These are phyloP conservation scores for Penicillium sp. DNA, from an alignment of 2,329 filamentous ascomycete species.

Conservation along the genomic window DNA sequence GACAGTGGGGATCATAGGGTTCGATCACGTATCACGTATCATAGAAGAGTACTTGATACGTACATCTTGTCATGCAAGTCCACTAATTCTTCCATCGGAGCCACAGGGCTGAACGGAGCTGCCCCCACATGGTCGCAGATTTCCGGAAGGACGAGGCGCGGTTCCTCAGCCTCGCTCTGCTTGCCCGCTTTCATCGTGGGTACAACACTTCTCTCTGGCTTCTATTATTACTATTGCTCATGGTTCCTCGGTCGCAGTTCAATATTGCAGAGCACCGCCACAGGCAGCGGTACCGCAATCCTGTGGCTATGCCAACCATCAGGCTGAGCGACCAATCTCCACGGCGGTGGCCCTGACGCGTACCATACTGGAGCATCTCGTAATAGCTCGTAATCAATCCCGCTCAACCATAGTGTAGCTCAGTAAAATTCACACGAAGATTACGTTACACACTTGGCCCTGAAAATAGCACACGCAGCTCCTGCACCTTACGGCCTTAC, in stretches of 20 bases:
- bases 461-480: slow-evolving; percentile 12
- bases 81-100: not conserved
- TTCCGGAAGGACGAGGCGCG: slow-evolving; percentile 18
- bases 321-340: not conserved
- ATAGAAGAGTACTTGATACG: not conserved
- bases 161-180: not conserved
- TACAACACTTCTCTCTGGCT: too few species aligned
- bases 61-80: not conserved
- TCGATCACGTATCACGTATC: not conserved
- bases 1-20: not conserved
- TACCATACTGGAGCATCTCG: not conserved
- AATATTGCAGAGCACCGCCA: not conserved
- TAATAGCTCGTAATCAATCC: not conserved
- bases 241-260: not conserved
- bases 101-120: slow-evolving; percentile 25
- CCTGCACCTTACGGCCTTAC: not conserved
- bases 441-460: not conserved
- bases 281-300: not conserved
- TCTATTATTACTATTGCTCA: not conserved
- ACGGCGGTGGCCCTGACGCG: not conserved
- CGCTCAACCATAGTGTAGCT: too few species aligned
- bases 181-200: not conserved
- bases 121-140: slow-evolving; percentile 18
- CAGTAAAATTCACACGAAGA: too few species aligned
- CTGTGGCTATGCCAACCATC: not conserved